Base-by-base conservation (phyloP, 495 filamentous ascomycete species). In the Daldinia decipiens region DNA sequence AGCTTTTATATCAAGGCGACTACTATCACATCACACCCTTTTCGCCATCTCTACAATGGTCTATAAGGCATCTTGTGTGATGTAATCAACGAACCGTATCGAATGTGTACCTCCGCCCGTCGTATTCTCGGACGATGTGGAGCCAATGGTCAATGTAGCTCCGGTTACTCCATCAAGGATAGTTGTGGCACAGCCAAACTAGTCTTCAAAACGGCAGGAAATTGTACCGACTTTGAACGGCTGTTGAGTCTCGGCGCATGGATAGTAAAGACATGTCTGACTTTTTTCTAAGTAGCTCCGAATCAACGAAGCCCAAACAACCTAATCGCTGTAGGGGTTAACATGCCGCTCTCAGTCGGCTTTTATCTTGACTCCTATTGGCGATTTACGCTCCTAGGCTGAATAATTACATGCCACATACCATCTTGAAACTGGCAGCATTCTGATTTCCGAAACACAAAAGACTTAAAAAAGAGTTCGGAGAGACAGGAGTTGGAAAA, bases 241-340 rank as follows among this genome's bases (percentile, higher is more conserved):
- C 39, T 15, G 5, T 17, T 40, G 17, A 15, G 2, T 40, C 38
- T 40, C 38, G 15, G 38, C 38, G 1, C 15, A 17, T 40, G 17
- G 38, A 4, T 45, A 11, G 8, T 9, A 19, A 21, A 45, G 40
- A 17, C 40, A 19, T 45, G 8, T 17, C 1, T 21, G 40, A 8
- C 21, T 45, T 47, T 47, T 17, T 24, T 19, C 7, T 47, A 47
- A 21, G n/a, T 3, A 47, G 43, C 43, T 47, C 43, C 43, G 43
- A 47, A 47, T 24, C 4, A 24, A 24, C 3, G 3, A 19, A 47
- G 17, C 8, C 8, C 3, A 17, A 19, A 47, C 11, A 21, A 21
- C 17, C 17, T 47, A 47, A 47, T 47, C 43, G 43, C 43, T 17
- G 43, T 47, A 47, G 43, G 43, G 43, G n/a, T 47, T 47, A 47